Conservation (phyloP, 2,329 filamentous ascomycete species). For the Monilinia polystroma region DNA sequence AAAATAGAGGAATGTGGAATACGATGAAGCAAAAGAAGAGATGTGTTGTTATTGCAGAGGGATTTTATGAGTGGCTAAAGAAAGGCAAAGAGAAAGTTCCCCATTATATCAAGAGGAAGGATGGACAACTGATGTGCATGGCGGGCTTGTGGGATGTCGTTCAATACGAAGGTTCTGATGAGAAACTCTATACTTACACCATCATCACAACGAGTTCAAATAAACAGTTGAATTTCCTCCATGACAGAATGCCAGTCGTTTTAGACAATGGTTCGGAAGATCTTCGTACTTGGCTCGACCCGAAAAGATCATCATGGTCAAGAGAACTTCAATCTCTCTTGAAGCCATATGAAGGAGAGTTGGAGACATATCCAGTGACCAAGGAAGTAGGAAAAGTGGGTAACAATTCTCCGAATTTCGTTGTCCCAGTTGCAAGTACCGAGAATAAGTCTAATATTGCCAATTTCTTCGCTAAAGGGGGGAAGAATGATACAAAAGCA, state of each 20-base stretch:
- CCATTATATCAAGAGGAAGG: slow-evolving; percentile 77
- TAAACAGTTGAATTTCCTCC: slow-evolving; percentile 77
- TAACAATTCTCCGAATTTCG: slow-evolving; percentile 80
- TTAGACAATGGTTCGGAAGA: slow-evolving; percentile 72
- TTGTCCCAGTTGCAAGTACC: slow-evolving; percentile 77
- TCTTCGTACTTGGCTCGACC: slow-evolving; percentile 77
- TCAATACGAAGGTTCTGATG: slow-evolving; percentile 67
- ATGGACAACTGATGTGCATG: slow-evolving; percentile 78
- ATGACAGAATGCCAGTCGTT: slow-evolving; percentile 95
- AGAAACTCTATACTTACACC: slow-evolving; percentile 83
- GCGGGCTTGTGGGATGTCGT: slow-evolving; percentile 92
- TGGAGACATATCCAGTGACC: slow-evolving; percentile 83
- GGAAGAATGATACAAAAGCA: slow-evolving; percentile 27
- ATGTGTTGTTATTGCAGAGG: slow-evolving; percentile 83
- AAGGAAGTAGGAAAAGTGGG: slow-evolving; percentile 93
- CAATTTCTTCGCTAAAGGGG: slow-evolving; percentile 77
- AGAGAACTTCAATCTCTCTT: slow-evolving; percentile 74
- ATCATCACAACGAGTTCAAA: slow-evolving; percentile 91
- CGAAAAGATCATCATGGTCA: slow-evolving; percentile 68
- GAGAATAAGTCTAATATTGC: slow-evolving; percentile 93
- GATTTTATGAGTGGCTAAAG: slow-evolving; percentile 96
- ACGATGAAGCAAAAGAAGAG: slow-evolving; percentile 87
- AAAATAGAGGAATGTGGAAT: slow-evolving; percentile 82
- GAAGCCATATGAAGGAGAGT: slow-evolving; percentile 73
- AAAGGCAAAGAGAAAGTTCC: slow-evolving; percentile 79